Evolutionary conservation across 768 basidiomycete genomes (phyloP), one percentile per base, ranked within the genome.

Genomic region (Baorangia bicolor): DNA sequence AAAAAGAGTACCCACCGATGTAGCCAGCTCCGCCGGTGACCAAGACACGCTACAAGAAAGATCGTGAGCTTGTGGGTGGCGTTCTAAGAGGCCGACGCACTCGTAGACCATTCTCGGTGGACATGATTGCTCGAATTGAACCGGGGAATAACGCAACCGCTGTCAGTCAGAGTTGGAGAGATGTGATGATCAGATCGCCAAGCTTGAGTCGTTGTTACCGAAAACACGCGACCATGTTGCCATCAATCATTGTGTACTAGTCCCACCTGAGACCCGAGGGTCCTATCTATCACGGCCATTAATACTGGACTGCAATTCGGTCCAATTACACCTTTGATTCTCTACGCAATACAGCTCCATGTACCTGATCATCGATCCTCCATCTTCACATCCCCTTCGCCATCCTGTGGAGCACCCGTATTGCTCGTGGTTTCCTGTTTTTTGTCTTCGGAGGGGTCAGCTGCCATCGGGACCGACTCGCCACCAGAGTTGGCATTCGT

Each of bases 11-110:
- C 75, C 56, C 53, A 90, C 92, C 93, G 63, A 95, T 94, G 75
- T 95, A 95, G 34, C 93, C 93, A 55, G 92, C 89, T 52, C 90
- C 93, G 45, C 93, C 87, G 34, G 87, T 88, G 58, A 88, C 83
- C 57, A 88, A 71, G 35, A 88, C 84, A 41, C 78, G 80, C 86
- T 87, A 49, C 38, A 39, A 31, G n/a, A 53, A 43, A 49, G 42
- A 42, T 52, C 14, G 41, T 62, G 51, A 68, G 63, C 23, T 41
- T 25, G 49, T 50, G 21, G 21, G 27, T n/a, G 11, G 34, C 3
- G 21, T 27, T 21, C 13, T 23, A 58, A 58, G 49, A 58, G 43
- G 31, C 47, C 49, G 59, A 78, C 79, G 64, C 69, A 83, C 81
- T 74, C 78, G 79, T 59, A 83, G 77, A 51, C 73, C 62, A 35